phyloP scores from a whole-genome alignment of 257 asterid genomes.

The Capsicum baccatum region DNA sequence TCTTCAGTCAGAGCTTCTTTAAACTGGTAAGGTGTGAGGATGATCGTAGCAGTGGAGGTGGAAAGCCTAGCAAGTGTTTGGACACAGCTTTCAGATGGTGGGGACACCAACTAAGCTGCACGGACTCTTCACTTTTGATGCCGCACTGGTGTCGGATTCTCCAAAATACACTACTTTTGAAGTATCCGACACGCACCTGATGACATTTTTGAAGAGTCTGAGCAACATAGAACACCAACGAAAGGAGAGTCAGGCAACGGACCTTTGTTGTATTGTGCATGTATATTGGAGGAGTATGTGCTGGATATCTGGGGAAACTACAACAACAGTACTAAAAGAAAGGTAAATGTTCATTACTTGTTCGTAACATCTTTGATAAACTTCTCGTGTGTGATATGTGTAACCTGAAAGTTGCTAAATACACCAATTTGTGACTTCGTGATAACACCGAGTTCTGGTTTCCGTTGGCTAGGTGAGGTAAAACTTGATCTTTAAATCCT shows the following conservation, averaged over 20 bases:
- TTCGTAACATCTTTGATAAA: neutral
- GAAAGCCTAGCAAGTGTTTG: constrained; percentile 85
- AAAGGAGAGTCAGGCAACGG: constrained; percentile 89
- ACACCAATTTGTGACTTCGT: neutral
- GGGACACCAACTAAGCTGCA: constrained; percentile 43
- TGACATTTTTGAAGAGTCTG: no score
- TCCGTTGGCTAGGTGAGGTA: neutral
- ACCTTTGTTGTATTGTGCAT: constrained; percentile 52
- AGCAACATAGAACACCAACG: constrained; percentile 40
- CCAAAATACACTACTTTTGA: no score
- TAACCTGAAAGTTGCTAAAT: neutral
- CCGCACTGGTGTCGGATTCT: no score
- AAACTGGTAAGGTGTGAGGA: constrained; percentile 92
- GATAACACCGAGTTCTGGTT: neutral
- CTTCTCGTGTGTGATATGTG: neutral
- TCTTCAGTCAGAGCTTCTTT: constrained; percentile 81
- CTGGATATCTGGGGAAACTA: constrained; percentile 14
- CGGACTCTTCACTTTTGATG: no score
- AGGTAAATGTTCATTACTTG: constrained; percentile 20
- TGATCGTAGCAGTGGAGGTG: constrained; percentile 84
- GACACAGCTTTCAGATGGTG: constrained; percentile 96
- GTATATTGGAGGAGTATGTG: constrained; percentile 21
- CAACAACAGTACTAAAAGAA: constrained; percentile 2
- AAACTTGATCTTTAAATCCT: neutral
- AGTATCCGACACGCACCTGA: no score